Evolutionary conservation across 1,139 yeast species (phyloP).

Genomic region (Lodderomyces oxycetoniae): DNA sequence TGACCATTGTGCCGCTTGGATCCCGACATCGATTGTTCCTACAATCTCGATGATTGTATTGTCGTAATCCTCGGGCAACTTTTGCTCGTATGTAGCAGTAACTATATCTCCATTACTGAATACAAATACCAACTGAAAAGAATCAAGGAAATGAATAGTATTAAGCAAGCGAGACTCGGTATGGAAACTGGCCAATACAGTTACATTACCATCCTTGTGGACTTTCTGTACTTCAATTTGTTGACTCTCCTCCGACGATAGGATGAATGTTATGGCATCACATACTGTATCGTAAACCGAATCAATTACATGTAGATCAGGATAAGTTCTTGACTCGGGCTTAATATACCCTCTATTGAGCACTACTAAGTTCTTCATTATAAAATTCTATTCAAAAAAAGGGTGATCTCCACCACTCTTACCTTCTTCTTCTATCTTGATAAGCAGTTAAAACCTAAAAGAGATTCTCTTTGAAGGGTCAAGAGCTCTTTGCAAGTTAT

Average conservation of each 20-base stretch:
- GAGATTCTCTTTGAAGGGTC: too few species aligned
- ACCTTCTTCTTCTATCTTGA: too few species aligned
- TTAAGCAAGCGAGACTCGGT: conserved; percentile 33
- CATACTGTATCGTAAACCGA: conserved; percentile 73
- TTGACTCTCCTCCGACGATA: conserved; percentile 58
- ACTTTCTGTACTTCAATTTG: conserved; percentile 49
- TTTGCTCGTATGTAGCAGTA: conserved; percentile 55
- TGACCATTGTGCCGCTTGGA: conserved; percentile 79
- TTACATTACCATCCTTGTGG: conserved; percentile 52
- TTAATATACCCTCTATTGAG: conserved; percentile 52
- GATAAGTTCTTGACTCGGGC: conserved; percentile 50
- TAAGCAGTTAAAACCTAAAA: too few species aligned
- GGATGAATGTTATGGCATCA: conserved; percentile 66
- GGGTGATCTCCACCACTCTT: too few species aligned
- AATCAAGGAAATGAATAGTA: conserved; percentile 64
- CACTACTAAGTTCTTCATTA: conserved; percentile 59
- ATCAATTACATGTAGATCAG: conserved; percentile 55
- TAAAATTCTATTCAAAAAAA: too few species aligned
- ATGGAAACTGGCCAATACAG: conserved; percentile 55
- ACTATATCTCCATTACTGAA: conserved; percentile 67
- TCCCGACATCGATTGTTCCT: conserved; percentile 78
- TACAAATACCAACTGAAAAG: conserved; percentile 56
- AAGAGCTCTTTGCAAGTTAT: too few species aligned
- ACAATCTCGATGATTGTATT: conserved; percentile 64
- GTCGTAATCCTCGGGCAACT: conserved; percentile 43